Evolutionary conservation across 768 basidiomycete species (phyloP), one percentile per base, ranked within the genome.

Genomic region (Auricularia sp.): DNA sequence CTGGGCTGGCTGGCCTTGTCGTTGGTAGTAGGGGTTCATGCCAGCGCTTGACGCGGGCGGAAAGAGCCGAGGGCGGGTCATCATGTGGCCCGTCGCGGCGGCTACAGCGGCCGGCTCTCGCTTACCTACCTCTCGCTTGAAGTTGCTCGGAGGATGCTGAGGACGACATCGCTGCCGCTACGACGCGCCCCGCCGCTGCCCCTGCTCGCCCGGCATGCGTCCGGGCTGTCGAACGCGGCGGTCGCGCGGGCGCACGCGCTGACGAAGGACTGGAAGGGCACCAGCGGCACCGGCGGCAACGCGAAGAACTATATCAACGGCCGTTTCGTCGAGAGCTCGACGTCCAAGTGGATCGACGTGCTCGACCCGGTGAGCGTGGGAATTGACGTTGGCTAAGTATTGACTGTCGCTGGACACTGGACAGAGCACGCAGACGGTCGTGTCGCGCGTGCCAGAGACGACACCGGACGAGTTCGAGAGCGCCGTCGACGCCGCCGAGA

Each of bases 261-360:
- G 21, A 89, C 89, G 18, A 74, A 81, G 14, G 81, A 85, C 36
- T 98, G 93, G 92, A 86, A 87, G 68, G 95, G 95, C 51, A 95
- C 95, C 2, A 89, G 82, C 65, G 87, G 89, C 29, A 83, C 85
- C 13, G 95, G 95, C n/a, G 89, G 84, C 35, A 86, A 81, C 67
- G 94, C 94, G 65, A 94, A 90, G 83, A 94, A 94, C 75, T 94
- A 88, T 75, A 90, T 98, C 65, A 89, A 85, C 13, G 96, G 95
- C 8, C 82, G 94, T 76, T 98, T 94, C 70, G 81, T 88, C 8
- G 89, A 95, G 70, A 94, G 91, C 77, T 83, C 83, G 70, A 76
- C 89, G 21, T 75, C 80, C 1, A 80, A 88, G 66, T 98, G 90
- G 90, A 83, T 92, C 66, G 92, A 96, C 59, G 84, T 97, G 3